Percentiles rank a stretch among this genome's conserved stretches.
These are phyloP conservation scores for Effrenium voratum DNA, from an alignment of 73 alveolate species.

Conservation along the genomic window DNA sequence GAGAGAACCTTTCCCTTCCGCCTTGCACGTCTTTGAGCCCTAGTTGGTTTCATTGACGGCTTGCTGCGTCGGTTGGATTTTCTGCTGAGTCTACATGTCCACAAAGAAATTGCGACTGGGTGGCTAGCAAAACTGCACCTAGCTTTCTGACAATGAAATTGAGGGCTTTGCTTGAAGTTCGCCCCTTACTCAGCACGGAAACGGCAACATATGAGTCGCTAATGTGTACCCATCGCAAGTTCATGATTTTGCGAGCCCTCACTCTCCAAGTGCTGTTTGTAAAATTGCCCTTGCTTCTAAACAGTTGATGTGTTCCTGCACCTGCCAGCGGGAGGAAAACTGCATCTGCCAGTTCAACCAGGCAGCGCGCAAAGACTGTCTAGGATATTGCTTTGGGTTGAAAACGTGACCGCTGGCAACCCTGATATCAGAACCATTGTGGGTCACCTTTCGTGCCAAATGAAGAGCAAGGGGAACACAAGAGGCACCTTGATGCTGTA, in stretches of 20 bases:
- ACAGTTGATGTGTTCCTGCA: neutral
- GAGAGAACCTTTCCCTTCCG: too few relatives aligned
- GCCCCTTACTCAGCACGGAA: neutral
- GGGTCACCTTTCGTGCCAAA: neutral
- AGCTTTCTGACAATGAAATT: neutral
- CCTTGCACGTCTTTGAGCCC: too few relatives aligned
- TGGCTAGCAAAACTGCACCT: neutral
- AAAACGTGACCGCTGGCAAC: neutral
- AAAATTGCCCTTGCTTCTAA: neutral
- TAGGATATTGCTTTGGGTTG: neutral
- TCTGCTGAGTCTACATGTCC: neutral
- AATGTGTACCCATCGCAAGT: neutral
- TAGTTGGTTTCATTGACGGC: neutral
- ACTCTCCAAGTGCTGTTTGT: constrained; percentile 7
- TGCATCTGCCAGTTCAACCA: neutral
- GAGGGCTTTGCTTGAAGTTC: neutral
- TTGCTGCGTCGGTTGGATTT: neutral
- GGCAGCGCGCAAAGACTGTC: neutral
- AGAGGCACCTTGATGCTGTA: neutral
- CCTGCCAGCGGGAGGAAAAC: neutral
- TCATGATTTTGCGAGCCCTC: neutral
- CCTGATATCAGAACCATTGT: neutral
- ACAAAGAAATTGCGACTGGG: neutral
- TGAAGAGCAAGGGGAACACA: neutral
- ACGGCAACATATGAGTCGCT: neutral